These are phyloP conservation scores for Lizonia empirigonia DNA, from an alignment of 2,329 filamentous ascomycete species.

Conservation along the genomic window DNA sequence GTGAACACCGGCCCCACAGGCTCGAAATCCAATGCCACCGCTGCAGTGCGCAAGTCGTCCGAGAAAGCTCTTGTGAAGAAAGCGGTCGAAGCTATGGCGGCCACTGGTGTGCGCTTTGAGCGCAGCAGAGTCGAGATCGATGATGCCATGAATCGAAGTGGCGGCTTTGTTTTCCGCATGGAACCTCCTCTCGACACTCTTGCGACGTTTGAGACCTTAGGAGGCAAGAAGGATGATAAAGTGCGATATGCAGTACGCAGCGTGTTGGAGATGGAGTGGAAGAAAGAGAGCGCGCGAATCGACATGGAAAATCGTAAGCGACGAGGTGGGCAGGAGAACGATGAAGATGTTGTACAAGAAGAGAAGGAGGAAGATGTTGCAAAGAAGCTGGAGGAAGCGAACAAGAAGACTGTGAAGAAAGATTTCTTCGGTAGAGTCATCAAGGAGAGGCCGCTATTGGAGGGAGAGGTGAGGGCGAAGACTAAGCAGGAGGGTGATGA, in stretches of 20 bases:
- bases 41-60: conserved; percentile 84
- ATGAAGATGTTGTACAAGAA: conserved; percentile 20
- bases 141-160: conserved; percentile 52
- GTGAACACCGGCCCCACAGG: conserved; percentile 64
- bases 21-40: conserved; percentile 60
- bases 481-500: conserved; percentile 51
- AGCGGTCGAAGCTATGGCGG: conserved; percentile 81
- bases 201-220: conserved; percentile 72
- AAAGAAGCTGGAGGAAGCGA: conserved; percentile 31
- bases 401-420: conserved; percentile 61
- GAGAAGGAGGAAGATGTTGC: conserved; percentile 24
- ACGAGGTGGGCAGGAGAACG: conserved; percentile 45
- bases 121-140: conserved; percentile 78
- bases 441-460: conserved; percentile 50
- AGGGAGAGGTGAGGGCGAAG: conserved; percentile 51
- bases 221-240: conserved; percentile 65
- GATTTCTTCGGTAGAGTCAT: conserved; percentile 88
- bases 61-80: conserved; percentile 82
- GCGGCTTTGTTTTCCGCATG: conserved; percentile 88
- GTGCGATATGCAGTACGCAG: conserved; percentile 93
- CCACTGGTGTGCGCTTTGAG: conserved; percentile 80
- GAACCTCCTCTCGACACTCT: conserved; percentile 88
- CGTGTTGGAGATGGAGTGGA: conserved; percentile 88
- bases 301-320: conserved; percentile 69
- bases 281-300: conserved; percentile 70